Evolutionary conservation across 371 early-diverging fungal species (phyloP).

Genomic region (Rhizomucor miehei): DNA sequence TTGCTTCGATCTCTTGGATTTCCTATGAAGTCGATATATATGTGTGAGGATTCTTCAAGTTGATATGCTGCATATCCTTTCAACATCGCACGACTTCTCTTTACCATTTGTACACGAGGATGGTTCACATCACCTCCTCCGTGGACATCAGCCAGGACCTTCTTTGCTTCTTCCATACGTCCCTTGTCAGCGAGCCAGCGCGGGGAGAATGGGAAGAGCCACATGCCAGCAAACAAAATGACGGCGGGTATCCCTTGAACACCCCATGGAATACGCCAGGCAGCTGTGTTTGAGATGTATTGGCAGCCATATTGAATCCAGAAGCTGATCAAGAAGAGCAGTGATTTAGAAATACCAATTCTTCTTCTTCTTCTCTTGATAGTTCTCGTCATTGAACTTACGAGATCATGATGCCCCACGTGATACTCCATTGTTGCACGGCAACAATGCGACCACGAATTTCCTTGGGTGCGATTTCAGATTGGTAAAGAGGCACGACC

Average conservation of each 20-base stretch:
- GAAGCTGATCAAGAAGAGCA: slow-evolving; percentile 2
- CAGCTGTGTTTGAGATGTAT: slow-evolving; percentile 22
- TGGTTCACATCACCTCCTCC: slow-evolving; percentile 33
- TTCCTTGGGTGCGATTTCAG: slow-evolving; percentile 66
- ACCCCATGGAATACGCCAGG: slow-evolving; percentile 81
- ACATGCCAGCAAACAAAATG: slow-evolving; percentile 61
- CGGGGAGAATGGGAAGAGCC: slow-evolving; percentile 31
- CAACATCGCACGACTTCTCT: no score
- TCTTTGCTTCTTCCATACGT: slow-evolving; percentile 32
- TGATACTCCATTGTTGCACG: slow-evolving; percentile 78
- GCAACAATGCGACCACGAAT: slow-evolving; percentile 74
- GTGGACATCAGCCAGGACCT: slow-evolving; percentile 35
- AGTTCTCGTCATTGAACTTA: slow-evolving; percentile 11
- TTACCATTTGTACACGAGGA: slow-evolving; percentile 19
- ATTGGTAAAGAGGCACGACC: slow-evolving; percentile 74
- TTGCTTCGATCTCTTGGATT: slow-evolving; percentile 63
- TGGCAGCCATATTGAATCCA: slow-evolving; percentile 14
- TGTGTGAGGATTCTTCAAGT: no score
- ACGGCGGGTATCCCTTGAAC: slow-evolving; percentile 77
- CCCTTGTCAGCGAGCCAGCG: slow-evolving; percentile 34
- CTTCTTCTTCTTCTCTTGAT: no score
- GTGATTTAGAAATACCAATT: not conserved
- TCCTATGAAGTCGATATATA: slow-evolving; percentile 44
- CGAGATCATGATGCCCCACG: slow-evolving; percentile 54
- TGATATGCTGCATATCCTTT: no score